Percentiles rank a stretch among this genome's conserved stretches.
These are phyloP conservation scores for Aspergillus ruber DNA, from an alignment of 2,329 filamentous ascomycete genomes.

Conservation along the genomic window DNA sequence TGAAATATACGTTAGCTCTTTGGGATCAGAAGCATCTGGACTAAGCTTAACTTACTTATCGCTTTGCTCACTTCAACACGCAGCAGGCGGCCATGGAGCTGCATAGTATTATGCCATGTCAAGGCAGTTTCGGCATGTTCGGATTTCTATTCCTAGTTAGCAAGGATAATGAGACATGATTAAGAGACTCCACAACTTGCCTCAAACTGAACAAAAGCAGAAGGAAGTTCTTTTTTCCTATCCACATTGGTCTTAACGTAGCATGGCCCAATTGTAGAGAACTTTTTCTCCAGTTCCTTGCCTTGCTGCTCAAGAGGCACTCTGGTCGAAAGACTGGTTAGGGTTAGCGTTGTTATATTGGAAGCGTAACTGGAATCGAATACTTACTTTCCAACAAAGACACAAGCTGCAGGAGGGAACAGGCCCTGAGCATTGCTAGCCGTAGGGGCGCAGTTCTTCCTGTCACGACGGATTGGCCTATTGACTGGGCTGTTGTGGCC, in stretches of 20 bases:
- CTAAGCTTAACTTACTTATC: constrained; percentile 10
- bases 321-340: constrained; percentile 21
- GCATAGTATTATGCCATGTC: constrained; percentile 2
- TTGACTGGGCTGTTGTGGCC: neutral
- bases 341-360: constrained; percentile 3
- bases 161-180: neutral
- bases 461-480: constrained; percentile 16
- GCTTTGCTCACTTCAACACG: constrained; percentile 15
- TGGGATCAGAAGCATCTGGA: neutral
- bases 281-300: constrained; percentile 21
- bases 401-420: constrained; percentile 29
- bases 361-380: neutral
- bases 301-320: constrained; percentile 21
- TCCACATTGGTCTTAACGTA: constrained; percentile 32
- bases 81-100: constrained; percentile 13
- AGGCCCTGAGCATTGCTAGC: constrained; percentile 31
- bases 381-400: constrained; percentile 37
- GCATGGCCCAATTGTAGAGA: constrained; percentile 27
- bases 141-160: constrained; percentile 8
- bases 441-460: constrained; percentile 19
- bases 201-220: constrained; percentile 36
- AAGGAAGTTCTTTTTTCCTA: constrained; percentile 25
- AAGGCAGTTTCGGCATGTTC: constrained; percentile 23
- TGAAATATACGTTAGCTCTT: neutral
- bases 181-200: constrained; percentile 13